Percentiles rank a stretch among this genome's conserved stretches.
phyloP scores from a whole-genome alignment of 2,329 filamentous ascomycete species.

The Bertia moriformis region DNA sequence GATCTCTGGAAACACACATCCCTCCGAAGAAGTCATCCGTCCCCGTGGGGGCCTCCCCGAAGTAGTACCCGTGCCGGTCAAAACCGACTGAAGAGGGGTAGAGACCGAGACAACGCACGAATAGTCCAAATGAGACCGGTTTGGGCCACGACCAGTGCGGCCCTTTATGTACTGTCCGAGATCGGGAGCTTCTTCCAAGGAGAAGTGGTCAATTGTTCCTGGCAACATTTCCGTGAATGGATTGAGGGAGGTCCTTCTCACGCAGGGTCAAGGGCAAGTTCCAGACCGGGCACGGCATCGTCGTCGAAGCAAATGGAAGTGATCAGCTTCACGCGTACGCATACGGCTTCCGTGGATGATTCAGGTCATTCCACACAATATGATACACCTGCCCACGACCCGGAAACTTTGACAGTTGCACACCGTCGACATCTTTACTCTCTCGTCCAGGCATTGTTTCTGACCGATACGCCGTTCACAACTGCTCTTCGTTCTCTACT shows the following conservation, averaged over 20 bases:
- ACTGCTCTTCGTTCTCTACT: conserved; percentile 28
- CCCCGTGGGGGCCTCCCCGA: conserved; percentile 35
- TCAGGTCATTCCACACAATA: conserved; percentile 1
- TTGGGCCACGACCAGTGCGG: conserved; percentile 53
- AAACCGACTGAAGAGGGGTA: conserved; percentile 26
- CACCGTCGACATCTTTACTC: conserved; percentile 44
- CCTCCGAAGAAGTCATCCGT: conserved; percentile 41
- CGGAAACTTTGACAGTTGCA: conserved; percentile 46
- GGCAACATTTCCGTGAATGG: conserved; percentile 46
- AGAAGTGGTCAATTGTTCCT: conserved; percentile 52
- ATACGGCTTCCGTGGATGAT: neutral
- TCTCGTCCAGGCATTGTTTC: conserved; percentile 29
- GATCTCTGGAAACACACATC: conserved; percentile 49
- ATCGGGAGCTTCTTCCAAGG: conserved; percentile 55
- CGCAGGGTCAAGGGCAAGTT: conserved; percentile 4
- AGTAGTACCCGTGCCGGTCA: conserved; percentile 35
- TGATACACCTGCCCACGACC: conserved; percentile 31
- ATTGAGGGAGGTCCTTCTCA: conserved; percentile 20
- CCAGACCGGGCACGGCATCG: conserved; percentile 3
- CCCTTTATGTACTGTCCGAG: conserved; percentile 52
- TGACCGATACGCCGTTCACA: conserved; percentile 30
- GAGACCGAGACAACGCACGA: conserved; percentile 32
- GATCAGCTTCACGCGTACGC: no score
- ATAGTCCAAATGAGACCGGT: conserved; percentile 42
- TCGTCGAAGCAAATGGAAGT: neutral